Percentiles rank a stretch among this genome's conserved stretches.
These are phyloP conservation scores for Ceratobasidium sp. DNA, from an alignment of 1,284 basidiomycete species.

Conservation along the genomic window DNA sequence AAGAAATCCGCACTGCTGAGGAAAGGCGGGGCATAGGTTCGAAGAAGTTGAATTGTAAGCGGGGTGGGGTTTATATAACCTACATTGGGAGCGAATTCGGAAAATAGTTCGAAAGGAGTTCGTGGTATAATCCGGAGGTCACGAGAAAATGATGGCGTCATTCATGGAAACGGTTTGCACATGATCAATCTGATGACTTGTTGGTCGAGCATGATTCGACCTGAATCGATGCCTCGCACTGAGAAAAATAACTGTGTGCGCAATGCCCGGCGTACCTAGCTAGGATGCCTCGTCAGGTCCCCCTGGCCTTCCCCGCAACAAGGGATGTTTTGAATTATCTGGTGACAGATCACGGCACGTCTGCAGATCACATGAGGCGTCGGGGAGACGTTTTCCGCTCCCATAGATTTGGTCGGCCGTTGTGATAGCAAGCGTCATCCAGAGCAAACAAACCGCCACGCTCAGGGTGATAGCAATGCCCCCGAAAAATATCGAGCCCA, in stretches of 20 bases:
- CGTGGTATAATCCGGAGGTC: neutral
- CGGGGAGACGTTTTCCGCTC: constrained; percentile 7
- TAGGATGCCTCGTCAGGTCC: neutral
- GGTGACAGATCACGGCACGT: neutral
- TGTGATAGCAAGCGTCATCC: constrained; percentile 5
- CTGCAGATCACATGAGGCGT: neutral
- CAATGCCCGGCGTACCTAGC: too few species aligned
- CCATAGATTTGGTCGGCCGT: neutral
- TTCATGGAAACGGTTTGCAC: neutral
- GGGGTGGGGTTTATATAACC: constrained; percentile 17
- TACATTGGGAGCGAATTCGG: neutral
- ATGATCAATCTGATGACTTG: neutral
- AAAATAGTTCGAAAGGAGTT: constrained; percentile 22
- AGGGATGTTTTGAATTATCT: neutral
- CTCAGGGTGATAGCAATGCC: neutral
- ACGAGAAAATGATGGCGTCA: constrained; percentile 6
- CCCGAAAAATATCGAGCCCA: constrained; percentile 11
- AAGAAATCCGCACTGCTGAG: too few species aligned
- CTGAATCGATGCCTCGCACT: too few species aligned
- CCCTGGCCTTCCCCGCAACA: constrained; percentile 1
- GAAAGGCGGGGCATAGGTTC: neutral
- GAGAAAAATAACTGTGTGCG: too few species aligned
- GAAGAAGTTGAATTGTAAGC: neutral
- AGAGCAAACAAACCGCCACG: constrained; percentile 12
- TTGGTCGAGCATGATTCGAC: too few species aligned